Percentiles rank a stretch among this genome's conserved stretches.
phyloP scores from a whole-genome alignment of 345 rosid genomes.

The Ailanthus altissimus region DNA sequence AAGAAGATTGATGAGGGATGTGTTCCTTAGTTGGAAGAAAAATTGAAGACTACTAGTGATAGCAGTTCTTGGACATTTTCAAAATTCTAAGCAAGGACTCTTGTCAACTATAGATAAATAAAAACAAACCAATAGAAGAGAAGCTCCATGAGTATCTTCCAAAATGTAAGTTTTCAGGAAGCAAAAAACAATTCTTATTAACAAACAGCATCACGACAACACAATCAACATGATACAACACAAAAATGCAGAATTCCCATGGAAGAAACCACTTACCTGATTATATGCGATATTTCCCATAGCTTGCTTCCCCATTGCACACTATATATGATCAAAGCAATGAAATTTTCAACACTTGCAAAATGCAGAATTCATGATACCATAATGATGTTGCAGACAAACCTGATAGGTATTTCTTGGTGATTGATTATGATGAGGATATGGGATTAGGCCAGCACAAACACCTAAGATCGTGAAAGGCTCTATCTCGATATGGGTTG shows the following conservation, averaged over 20 bases:
- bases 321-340: constrained; percentile 42
- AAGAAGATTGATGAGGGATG: not conserved
- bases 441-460: constrained; percentile 92
- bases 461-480: constrained; percentile 98
- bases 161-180: too few relatives aligned
- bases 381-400: constrained; percentile 20
- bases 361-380: constrained; percentile 8
- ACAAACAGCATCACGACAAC: not conserved
- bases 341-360: constrained; percentile 1
- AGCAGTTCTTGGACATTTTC: not conserved
- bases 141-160: not conserved
- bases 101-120: not conserved
- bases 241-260: too few relatives aligned
- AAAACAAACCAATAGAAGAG: not conserved
- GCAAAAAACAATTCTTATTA: not conserved
- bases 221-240: not conserved
- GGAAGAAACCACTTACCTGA: constrained; percentile 55
- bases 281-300: constrained; percentile 98
- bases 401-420: constrained; percentile 99
- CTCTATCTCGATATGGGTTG: constrained; percentile 95
- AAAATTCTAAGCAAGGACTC: not conserved
- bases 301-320: constrained; percentile 99
- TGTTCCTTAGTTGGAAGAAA: not conserved
- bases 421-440: constrained; percentile 97
- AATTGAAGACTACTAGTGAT: not conserved